Conservation (phyloP, 345 rosid genomes). For the Reutealis trisperma region DNA sequence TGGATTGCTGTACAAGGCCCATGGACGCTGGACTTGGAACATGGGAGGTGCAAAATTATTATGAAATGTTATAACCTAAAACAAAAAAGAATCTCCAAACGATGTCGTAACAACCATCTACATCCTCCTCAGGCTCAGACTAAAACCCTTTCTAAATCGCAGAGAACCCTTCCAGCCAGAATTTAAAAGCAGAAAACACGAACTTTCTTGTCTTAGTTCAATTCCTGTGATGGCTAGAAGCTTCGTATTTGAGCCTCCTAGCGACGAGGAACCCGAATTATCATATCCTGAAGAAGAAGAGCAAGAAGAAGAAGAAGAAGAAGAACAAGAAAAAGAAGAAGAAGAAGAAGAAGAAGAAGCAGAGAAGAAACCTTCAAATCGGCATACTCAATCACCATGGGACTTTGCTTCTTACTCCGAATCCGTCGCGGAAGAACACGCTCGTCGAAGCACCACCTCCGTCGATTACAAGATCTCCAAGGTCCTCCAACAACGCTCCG, state of each 20-base stretch:
- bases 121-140: background rate
- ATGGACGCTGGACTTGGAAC: too few species aligned
- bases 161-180: background rate
- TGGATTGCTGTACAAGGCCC: too few species aligned
- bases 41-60: too few species aligned
- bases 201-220: background rate
- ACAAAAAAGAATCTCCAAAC: too few species aligned
- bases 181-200: background rate
- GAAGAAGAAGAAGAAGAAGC: constrained; percentile 41
- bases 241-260: constrained; percentile 7
- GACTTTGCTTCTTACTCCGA: constrained; percentile 55
- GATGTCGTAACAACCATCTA: too few species aligned
- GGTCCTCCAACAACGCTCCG: constrained; percentile 48
- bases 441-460: constrained; percentile 86
- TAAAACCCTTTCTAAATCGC: background rate
- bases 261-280: constrained; percentile 62
- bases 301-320: background rate
- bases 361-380: constrained; percentile 28
- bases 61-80: too few species aligned
- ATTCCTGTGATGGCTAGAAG: constrained; percentile 42
- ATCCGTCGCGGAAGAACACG: too few species aligned
- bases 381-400: constrained; percentile 74
- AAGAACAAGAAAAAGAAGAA: too few species aligned
- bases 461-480: constrained; percentile 77
- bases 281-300: constrained; percentile 28